Base-by-base conservation (phyloP, 257 asterid species). In the Lavandula angustifolia region DNA sequence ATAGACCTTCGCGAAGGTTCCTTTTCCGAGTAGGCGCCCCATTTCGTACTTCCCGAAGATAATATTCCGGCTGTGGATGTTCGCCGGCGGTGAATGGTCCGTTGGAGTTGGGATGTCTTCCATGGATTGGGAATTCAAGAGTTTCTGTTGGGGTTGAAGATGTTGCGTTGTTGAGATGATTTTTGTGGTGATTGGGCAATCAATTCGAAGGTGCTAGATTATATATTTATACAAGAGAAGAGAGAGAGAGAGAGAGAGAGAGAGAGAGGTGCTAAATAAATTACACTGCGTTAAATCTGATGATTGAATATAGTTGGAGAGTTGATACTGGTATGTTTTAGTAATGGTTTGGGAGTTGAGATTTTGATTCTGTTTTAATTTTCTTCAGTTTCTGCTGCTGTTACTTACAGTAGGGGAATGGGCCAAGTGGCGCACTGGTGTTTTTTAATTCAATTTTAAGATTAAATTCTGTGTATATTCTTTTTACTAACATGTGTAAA, bases 1-100 rank as follows among this genome's bases (percentile, higher is more conserved):
- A 72, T 87, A 84, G 9, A 89, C 96, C 73, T 89, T 89, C 0
- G 95, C 95, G 58, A 89, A 89, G 8, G 96, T 85, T 7, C 96
- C 96, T 53, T 84, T 81, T 2, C 96, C 96, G 27, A 89, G 75
- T 6, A 87, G 66, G 40, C 81, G 75, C 3, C 96, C 95, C 85
- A 87, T 85, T 69, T 89, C 96, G 80, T 89, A 89, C 63, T 89
- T 89, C 0, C 77, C 91, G 67, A 89, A 87, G 40, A 89, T 78
- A 53, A 74, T 44, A 62, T 57, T 70, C 12, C 87, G 56, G 22
- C 38, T 44, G 53, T 5, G 42, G 65, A 33, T 54, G 56, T 6
- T 2, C 3, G 22, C 46, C 14, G 55, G 59, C 3, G 59, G 55
- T 1, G 67, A 54, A 14, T 42, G 43, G 13, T 48, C 3, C 3